These are phyloP conservation scores for Colletotrichum neosansevieriae DNA, from an alignment of 2,329 filamentous ascomycete genomes.

Conservation along the genomic window DNA sequence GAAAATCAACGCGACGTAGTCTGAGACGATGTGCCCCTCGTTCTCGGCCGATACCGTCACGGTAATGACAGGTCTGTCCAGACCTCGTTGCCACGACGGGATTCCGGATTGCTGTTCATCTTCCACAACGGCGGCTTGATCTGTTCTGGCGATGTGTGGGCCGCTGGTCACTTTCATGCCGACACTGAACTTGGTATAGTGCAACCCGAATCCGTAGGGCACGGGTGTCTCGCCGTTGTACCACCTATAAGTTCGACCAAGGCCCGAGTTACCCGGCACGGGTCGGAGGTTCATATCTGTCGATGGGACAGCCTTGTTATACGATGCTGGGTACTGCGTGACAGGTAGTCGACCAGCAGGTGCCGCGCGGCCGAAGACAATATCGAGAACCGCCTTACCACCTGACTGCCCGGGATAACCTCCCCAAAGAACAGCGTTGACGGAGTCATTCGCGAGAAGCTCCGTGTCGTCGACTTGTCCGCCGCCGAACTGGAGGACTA, in stretches of 20 bases:
- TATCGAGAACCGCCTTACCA: slow-evolving; percentile 65
- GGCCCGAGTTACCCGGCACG: slow-evolving; percentile 56
- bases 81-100: slow-evolving; percentile 13
- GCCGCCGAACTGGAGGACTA: slow-evolving; percentile 67
- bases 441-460: slow-evolving; percentile 58
- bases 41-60: slow-evolving; percentile 61
- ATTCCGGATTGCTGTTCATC: background rate
- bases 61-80: slow-evolving; percentile 42
- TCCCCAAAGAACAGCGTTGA: slow-evolving; percentile 67
- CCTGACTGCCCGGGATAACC: slow-evolving; percentile 72
- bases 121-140: background rate
- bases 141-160: background rate
- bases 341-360: slow-evolving; percentile 67
- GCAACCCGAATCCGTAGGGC: slow-evolving; percentile 67
- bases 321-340: slow-evolving; percentile 67
- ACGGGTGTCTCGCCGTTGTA: slow-evolving; percentile 61
- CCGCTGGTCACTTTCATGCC: background rate
- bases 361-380: slow-evolving; percentile 62
- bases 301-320: slow-evolving; percentile 62
- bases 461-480: slow-evolving; percentile 64
- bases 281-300: slow-evolving; percentile 67
- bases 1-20: slow-evolving; percentile 66
- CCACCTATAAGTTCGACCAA: slow-evolving; percentile 67
- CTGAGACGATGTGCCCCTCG: slow-evolving; percentile 58
- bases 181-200: slow-evolving; percentile 67